Base-by-base conservation (phyloP, 2,329 filamentous ascomycete genomes). In the Beauveria caledonica region DNA sequence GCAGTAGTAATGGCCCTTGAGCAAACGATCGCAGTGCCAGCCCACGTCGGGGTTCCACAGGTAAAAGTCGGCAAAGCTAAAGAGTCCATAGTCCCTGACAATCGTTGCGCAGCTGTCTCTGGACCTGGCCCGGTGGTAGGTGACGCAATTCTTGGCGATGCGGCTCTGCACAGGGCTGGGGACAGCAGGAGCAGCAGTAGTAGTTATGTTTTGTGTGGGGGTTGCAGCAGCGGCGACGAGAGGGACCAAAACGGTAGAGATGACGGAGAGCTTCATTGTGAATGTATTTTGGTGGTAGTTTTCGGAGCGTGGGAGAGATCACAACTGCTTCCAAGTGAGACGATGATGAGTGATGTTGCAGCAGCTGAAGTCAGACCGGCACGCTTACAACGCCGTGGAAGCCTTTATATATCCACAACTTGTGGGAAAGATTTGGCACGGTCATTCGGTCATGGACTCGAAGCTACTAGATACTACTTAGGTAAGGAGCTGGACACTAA, bases 21-120 rank as follows among this genome's bases (percentile, higher is more conserved):
- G 55, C 19, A 61, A 48, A 49, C 46, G n/a, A n/a, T 55, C 23
- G 46, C 60, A 61, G 57, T 60, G 25, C n/a, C 19, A 29, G 21
- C 49, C 49, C 29, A 58, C 54, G 11, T 39, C 45, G 4, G 54
- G 60, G 54, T 61, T 61, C 60, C 60, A 61, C 36, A 44, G 42
- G 51, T 27, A 42, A 42, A 54, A 54, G 51, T 54, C 51, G 13
- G 6, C 1, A 9, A 54, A 36, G 13, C 21, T 23, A 21, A 54
- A 54, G n/a, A 42, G 36, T 36, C 51, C 36, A 36, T 54, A 54
- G 15, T 54, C 39, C 19, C 44, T 36, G 51, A 54, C 51, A 42
- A 36, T 36, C 11, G 13, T 36, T 36, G 13, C 11, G 5, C 33
- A 36, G 33, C 33, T 36, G 11, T 36, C 33, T 10, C 33, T 11